Conservation (phyloP, 1,139 yeast species). For the Lodderomyces oxycetoniae region DNA sequence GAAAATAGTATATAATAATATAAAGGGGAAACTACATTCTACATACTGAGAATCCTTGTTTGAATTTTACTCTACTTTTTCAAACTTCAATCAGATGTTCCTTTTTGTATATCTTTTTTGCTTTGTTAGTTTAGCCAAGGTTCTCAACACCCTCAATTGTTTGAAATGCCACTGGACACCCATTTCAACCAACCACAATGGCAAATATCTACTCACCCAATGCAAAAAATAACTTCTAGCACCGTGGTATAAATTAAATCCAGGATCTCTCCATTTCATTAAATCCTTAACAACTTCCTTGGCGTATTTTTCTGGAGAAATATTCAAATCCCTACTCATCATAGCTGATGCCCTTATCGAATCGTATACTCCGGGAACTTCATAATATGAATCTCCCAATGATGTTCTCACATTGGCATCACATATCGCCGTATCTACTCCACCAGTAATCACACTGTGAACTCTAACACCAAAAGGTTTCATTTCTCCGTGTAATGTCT, state of each 20-base stretch:
- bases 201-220: constrained; percentile 21
- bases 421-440: constrained; percentile 35
- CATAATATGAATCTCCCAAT: constrained; percentile 20
- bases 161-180: constrained; percentile 27
- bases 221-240: constrained; percentile 21
- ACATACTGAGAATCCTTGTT: too few species aligned
- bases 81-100: too few species aligned
- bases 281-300: constrained; percentile 25
- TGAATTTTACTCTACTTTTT: too few species aligned
- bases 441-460: constrained; percentile 37
- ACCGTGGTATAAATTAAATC: constrained; percentile 33
- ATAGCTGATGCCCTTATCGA: constrained; percentile 20
- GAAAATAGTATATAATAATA: too few species aligned
- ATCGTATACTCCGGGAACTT: constrained; percentile 28
- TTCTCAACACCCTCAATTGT: constrained; percentile 23
- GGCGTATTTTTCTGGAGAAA: constrained; percentile 28
- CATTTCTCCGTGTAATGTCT: constrained; percentile 59
- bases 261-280: constrained; percentile 18
- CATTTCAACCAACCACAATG: constrained; percentile 29
- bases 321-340: constrained; percentile 27
- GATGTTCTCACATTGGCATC: constrained; percentile 15
- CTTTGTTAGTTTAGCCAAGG: constrained; percentile 9
- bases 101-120: constrained; percentile 7
- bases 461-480: constrained; percentile 35
- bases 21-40: too few species aligned